Base-by-base conservation (phyloP, 2,329 filamentous ascomycete species). In the Calonectria montana region DNA sequence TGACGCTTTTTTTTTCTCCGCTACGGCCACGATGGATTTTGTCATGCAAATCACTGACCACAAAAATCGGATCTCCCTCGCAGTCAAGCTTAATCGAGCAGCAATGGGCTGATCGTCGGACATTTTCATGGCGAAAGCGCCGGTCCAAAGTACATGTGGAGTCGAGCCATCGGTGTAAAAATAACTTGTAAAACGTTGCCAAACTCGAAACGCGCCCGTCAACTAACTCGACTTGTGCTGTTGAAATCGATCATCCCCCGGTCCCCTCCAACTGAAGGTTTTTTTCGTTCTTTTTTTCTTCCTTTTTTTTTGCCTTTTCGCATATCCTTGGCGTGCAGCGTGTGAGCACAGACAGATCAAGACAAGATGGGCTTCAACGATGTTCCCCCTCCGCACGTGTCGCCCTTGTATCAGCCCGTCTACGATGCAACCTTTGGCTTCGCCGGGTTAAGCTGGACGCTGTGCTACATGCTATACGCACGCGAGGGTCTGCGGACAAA, bases 401-500 rank as follows among this genome's bases (percentile, higher is more conserved):
- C 67, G 48, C 29, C 67, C 15, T 63, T 62, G 67, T 69, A 39
- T 21, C 59, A 69, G 41, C 67, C 67, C 37, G 47, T 69, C 13
- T 69, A 69, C 37, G 48, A 69, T 27, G 67, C 67, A n/a, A 69
- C 67, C 47, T 69, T 69, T 69, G 67, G 59, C 27, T 69, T 69
- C 23, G 67, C 67, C n/a, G 66, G 66, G 41, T 35, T 68, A 23
- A 25, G 43, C 21, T 70, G 68, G 68, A 70, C 68, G 6, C 61
- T 70, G 21, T 66, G 62, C 62, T 70, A 70, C 53, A 50, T 70
- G 31, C 68, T 70, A 18, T 65, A 65, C n/a, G 68, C 62, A 4
- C 48, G 62, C 23, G 47, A 66, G 21, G 68, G 68, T 2, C 62
- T 70, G 3, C 59, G 53, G 23, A 66, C 61, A 23, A 70, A 70